phyloP scores from a whole-genome alignment of 495 filamentous ascomycete species.

The Letharia columbiana region DNA sequence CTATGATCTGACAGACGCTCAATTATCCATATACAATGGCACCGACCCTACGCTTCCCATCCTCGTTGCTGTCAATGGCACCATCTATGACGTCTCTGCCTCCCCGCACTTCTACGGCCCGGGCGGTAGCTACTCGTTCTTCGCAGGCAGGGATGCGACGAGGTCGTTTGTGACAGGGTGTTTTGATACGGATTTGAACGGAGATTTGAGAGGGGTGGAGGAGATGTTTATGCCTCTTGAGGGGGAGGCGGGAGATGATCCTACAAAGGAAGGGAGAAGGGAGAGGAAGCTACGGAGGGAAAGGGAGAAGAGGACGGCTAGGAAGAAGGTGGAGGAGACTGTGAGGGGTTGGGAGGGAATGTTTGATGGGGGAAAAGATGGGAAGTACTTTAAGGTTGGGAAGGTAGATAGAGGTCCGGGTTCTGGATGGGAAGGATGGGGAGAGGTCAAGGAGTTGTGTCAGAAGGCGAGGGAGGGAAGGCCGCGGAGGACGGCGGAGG shows the following conservation, averaged over 20 bases:
- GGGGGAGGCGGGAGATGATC: constrained; percentile 35
- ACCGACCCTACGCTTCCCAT: constrained; percentile 65
- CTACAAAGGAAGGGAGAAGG: constrained; percentile 42
- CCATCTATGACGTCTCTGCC: constrained; percentile 84
- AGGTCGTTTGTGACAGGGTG: constrained; percentile 96
- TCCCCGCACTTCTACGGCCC: constrained; percentile 75
- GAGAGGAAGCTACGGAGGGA: constrained; percentile 37
- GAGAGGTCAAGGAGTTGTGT: constrained; percentile 34
- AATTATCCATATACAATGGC: constrained; percentile 75
- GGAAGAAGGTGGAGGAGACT: constrained; percentile 36
- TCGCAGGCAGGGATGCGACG: constrained; percentile 78
- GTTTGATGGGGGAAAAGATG: constrained; percentile 56
- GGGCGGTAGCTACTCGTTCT: constrained; percentile 79
- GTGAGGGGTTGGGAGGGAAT: constrained; percentile 49
- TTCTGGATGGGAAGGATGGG: constrained; percentile 28
- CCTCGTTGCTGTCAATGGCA: constrained; percentile 87
- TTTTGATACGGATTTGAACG: constrained; percentile 67
- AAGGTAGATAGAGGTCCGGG: constrained; percentile 39
- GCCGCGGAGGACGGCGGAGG: constrained; percentile 22
- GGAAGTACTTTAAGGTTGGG: constrained; percentile 68
- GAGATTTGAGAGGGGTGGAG: constrained; percentile 79
- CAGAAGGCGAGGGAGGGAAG: constrained; percentile 26
- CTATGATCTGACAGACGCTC: constrained; percentile 55
- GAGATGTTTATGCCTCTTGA: constrained; percentile 78
- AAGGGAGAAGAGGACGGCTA: constrained; percentile 40